Percentiles rank a stretch among this genome's conserved stretches.
phyloP scores from a whole-genome alignment of 768 basidiomycete species.

The Trametes elegans region DNA sequence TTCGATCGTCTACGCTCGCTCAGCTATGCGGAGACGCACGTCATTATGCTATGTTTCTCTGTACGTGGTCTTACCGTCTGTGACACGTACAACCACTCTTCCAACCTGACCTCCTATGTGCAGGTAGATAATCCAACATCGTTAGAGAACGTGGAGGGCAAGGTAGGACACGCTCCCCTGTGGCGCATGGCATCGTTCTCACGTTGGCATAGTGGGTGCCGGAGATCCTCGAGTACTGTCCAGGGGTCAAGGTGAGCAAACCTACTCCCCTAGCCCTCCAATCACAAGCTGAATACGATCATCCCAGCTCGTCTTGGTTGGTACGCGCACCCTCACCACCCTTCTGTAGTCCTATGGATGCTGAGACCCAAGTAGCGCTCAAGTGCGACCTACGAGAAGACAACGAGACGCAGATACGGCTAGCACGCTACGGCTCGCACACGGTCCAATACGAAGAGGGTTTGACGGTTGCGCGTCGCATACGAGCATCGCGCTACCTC shows the following conservation, averaged over 20 bases:
- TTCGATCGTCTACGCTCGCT: constrained; percentile 91
- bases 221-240: constrained; percentile 89
- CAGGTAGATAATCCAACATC: constrained; percentile 95
- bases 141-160: constrained; percentile 92
- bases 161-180: constrained; percentile 45
- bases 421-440: constrained; percentile 66
- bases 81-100: background rate
- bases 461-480: constrained; percentile 80
- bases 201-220: constrained; percentile 78
- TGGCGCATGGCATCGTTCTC: background rate
- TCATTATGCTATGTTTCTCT: constrained; percentile 95
- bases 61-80: constrained; percentile 40
- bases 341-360: background rate
- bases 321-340: constrained; percentile 46
- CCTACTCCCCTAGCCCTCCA: background rate
- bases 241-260: constrained; percentile 82
- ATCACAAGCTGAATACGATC: constrained; percentile 2
- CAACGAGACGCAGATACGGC: constrained; percentile 60
- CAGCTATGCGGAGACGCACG: constrained; percentile 96
- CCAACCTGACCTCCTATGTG: background rate
- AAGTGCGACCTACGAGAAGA: constrained; percentile 97
- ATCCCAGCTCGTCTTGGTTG: constrained; percentile 78
- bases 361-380: constrained; percentile 53
- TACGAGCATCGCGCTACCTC: constrained; percentile 90
- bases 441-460: constrained; percentile 93